phyloP scores from a whole-genome alignment of 176 grass and related monocot species.

The Bothriochloa decipiens region DNA sequence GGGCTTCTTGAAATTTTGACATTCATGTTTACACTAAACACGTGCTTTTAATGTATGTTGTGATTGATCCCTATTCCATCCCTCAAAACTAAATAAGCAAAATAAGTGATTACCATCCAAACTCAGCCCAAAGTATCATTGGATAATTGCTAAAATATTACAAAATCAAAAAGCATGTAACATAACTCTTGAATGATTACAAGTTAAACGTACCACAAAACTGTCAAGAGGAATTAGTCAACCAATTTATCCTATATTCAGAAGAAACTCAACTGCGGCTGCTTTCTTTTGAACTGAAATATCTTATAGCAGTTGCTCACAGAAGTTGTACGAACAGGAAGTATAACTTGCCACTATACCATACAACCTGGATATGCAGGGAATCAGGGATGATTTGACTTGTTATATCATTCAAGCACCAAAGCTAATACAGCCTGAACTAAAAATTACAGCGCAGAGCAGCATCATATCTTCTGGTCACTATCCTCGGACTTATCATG shows the following conservation, averaged over 20 bases:
- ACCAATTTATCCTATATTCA: slow-evolving; percentile 15
- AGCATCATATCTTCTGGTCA: slow-evolving; percentile 43
- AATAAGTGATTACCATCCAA: not conserved
- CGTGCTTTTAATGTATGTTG: not conserved
- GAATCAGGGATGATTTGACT: not conserved
- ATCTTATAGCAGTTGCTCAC: slow-evolving; percentile 3
- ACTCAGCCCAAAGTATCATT: not conserved
- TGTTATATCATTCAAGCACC: slow-evolving; percentile 10
- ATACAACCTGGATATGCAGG: not conserved
- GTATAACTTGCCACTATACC: slow-evolving; percentile 4
- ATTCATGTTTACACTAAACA: not conserved
- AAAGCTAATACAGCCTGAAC: slow-evolving; percentile 26
- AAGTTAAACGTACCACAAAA: not conserved
- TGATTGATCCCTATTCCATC: not conserved
- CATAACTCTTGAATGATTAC: not conserved
- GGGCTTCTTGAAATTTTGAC: not conserved
- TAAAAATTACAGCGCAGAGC: slow-evolving; percentile 7
- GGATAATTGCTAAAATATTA: not conserved
- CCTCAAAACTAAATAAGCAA: not conserved
- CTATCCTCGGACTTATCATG: slow-evolving; percentile 47
- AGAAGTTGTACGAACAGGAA: slow-evolving; percentile 32
- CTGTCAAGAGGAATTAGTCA: slow-evolving; percentile 14
- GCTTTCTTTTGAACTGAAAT: not conserved
- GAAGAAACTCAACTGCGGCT: not conserved
- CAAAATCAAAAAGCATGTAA: not conserved